Base-by-base conservation (phyloP, 495 filamentous ascomycete genomes). In the Penicillium bovifimosum region DNA sequence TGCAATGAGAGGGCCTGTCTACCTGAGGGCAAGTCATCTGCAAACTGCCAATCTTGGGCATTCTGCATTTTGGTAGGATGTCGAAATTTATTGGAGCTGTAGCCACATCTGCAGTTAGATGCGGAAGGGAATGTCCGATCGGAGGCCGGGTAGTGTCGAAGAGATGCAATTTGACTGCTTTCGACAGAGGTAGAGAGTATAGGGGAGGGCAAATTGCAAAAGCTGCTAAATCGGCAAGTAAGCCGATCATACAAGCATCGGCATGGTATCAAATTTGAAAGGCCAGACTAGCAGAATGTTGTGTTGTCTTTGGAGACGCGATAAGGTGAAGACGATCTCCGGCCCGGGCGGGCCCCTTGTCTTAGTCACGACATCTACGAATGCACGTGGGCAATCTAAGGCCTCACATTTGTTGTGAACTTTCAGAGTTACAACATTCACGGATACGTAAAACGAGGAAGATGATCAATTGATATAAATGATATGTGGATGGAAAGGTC, bases 51-150 rank as follows among this genome's bases (percentile, higher is more conserved):
- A 34, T 29, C 32, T 13, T 51, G 54, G n/a, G 43, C 57, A 60
- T 58, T 41, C 48, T 63, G 54, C 62, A 65, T 65, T 40, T 58
- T 65, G 50, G 11, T 46, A 53, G 51, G 32, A 43, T 38, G 18
- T 44, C 33, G 33, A 24, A 35, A 18, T 49, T 29, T 33, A 31
- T 41, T 53, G 36, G 38, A 39, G 35, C 28, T 40, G 20, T 33
- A 47, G 39, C 39, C 43, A 54, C 56, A 55, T 58, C 41, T 35
- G 50, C 59, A 43, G 24, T 34, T 52, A 16, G 8, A 43, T 17
- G 33, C 9, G 29, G 45, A 27, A 27, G 16, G 33, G 38, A 29
- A 53, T 14, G 24, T 46, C 14, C 13, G 28, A 34, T 45, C 33
- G 26, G 29, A 47, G 28, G 31, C n/a, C 14, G 13, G 39, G 24